Percentiles rank a stretch among this genome's conserved stretches.
Conservation (phyloP, 1,139 yeast genomes). For the Blastobotrys buckinghamii region DNA sequence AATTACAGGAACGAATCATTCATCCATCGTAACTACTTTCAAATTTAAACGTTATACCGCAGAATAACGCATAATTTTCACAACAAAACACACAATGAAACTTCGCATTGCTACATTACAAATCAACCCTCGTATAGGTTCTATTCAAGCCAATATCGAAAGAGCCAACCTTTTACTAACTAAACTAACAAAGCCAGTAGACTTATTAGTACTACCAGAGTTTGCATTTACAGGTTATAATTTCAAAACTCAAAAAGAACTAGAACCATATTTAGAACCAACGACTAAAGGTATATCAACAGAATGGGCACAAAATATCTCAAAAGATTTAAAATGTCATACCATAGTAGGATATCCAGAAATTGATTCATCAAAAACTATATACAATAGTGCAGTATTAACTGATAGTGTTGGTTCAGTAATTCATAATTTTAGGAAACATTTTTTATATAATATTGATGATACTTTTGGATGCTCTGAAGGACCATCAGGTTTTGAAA, state of each 20-base stretch:
- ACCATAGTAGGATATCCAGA: slow-evolving; percentile 87
- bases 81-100: too few relatives aligned
- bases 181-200: slow-evolving; percentile 21
- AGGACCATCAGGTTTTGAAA: slow-evolving; percentile 40
- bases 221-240: slow-evolving; percentile 83
- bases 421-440: slow-evolving; percentile 66
- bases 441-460: slow-evolving; percentile 75
- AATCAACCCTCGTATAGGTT: slow-evolving; percentile 59
- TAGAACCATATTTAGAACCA: slow-evolving; percentile 55
- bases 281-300: slow-evolving; percentile 42
- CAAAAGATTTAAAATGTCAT: slow-evolving; percentile 50
- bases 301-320: slow-evolving; percentile 52
- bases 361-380: slow-evolving; percentile 26
- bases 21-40: too few relatives aligned
- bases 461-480: slow-evolving; percentile 76
- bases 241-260: slow-evolving; percentile 46
- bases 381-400: slow-evolving; percentile 70
- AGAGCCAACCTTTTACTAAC: slow-evolving; percentile 43
- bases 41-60: background rate
- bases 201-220: slow-evolving; percentile 74
- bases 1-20: too few relatives aligned
- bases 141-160: slow-evolving; percentile 47
- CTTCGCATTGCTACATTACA: slow-evolving; percentile 60
- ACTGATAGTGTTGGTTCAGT: slow-evolving; percentile 54
- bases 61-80: background rate